Evolutionary conservation across 257 asterid species (phyloP).

Genomic region (Solanum dulcamara): DNA sequence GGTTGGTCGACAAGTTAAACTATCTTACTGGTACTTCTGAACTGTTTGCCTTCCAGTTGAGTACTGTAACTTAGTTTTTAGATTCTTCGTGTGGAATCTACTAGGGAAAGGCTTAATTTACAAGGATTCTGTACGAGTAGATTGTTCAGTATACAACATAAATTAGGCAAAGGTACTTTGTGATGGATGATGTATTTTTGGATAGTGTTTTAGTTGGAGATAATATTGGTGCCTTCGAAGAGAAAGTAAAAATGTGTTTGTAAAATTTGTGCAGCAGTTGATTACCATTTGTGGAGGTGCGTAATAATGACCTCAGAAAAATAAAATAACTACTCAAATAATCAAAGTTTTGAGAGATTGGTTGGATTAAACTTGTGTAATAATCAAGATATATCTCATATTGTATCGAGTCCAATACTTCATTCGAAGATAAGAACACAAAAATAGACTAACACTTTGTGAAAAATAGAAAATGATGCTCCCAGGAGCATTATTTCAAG

Average conservation of each 20-base stretch:
- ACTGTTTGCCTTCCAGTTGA: neutral
- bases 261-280: neutral
- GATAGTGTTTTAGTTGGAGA: neutral
- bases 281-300: neutral
- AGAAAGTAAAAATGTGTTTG: neutral
- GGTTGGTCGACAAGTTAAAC: neutral
- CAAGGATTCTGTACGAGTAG: neutral
- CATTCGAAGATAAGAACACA: neutral
- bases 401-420: neutral
- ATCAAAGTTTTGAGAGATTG: neutral
- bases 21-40: neutral
- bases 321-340: neutral
- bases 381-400: neutral
- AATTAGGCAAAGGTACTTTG: neutral
- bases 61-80: neutral
- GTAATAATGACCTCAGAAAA: neutral
- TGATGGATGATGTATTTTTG: neutral
- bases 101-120: neutral
- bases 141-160: neutral
- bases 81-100: neutral
- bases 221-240: neutral
- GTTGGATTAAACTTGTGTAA: neutral
- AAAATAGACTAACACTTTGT: neutral
- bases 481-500: neutral
- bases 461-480: neutral